Base-by-base conservation (phyloP, 2,329 filamentous ascomycete genomes). In the Oidium heveae region DNA sequence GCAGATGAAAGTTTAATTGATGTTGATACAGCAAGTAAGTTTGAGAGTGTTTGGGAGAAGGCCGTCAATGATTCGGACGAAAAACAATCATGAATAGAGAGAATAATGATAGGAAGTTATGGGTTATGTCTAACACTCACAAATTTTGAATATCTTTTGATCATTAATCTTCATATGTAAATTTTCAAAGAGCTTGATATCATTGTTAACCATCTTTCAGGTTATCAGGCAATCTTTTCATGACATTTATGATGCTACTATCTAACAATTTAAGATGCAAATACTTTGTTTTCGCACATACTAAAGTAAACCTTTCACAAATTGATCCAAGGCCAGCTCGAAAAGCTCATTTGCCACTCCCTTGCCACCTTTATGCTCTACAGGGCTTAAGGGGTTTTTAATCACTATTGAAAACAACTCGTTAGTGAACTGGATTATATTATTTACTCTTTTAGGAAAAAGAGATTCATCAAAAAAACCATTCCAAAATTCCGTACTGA, bases 311-410 rank as follows among this genome's bases (percentile, higher is more conserved):
- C 78, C 75, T 58, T 80, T 74, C 53, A 91, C 76, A 63, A 91
- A 91, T 59, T 85, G 80, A 61, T 91, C 84, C 55, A 93, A 66
- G 0, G 78, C 80, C 58, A 83, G 68, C 66, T 84, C 80, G 60
- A 84, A 84, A 59, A 83, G 69, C 66, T 84, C 80, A 62, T 83
- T 83, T 61, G 74, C 76, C 57, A 84, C 79, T n/a, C 80, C 80
- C 28, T 75, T 75, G 55, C 80, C 80, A 41, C 76, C 75, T 61
- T 76, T 76, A 67, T 84, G 80, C 65, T 84, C 80, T 52, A 81
- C 76, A 1, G 80, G 79, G 4, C 79, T 72, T 39, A 84, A 67
- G 1, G 80, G 80, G 60, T 84, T 84, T 68, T 84, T 84, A 60
- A 83, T 78, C 44, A 84, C 80, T 82, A 13, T 20, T 12, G 13